Conservation (phyloP, 768 basidiomycete genomes). For the Phlegmacium glaucopus region DNA sequence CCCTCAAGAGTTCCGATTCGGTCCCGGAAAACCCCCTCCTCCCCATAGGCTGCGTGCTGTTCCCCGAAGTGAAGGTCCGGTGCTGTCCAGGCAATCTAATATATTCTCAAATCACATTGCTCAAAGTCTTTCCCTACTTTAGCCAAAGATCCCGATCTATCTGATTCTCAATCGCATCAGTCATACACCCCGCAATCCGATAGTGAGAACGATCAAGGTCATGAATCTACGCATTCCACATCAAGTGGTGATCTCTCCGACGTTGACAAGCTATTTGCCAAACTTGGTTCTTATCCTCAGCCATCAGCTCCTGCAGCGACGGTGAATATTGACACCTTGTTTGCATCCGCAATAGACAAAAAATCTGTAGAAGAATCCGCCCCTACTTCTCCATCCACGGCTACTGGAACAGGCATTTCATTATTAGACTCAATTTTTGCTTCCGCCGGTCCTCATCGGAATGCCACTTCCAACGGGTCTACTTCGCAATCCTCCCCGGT, state of each 20-base stretch:
- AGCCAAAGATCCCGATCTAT: conserved; percentile 15
- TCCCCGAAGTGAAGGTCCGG: conserved; percentile 23
- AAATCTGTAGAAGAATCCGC: conserved; percentile 20
- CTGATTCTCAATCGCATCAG: conserved; percentile 9
- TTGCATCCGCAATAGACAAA: conserved; percentile 25
- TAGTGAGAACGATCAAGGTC: conserved; percentile 24
- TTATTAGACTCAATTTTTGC: conserved; percentile 74
- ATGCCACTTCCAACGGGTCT: conserved; percentile 5
- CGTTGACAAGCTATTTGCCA: conserved; percentile 47
- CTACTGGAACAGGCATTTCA: conserved; percentile 45
- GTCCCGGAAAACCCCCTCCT: conserved; percentile 62
- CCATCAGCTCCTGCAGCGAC: conserved; percentile 25
- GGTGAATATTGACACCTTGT: conserved; percentile 44
- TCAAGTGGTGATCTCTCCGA: conserved; percentile 33
- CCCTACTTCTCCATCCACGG: conserved; percentile 16
- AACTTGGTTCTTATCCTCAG: conserved; percentile 28
- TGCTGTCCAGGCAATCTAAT: not conserved
- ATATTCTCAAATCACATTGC: not conserved
- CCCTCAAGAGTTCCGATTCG: conserved; percentile 69
- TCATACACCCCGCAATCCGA: conserved; percentile 19
- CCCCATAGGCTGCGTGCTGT: conserved; percentile 34
- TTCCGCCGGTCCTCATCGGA: conserved; percentile 39
- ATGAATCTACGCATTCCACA: conserved; percentile 21
- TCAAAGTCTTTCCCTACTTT: not conserved
- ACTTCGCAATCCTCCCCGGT: conserved; percentile 2